A percentile compares a stretch with the other conserved stretches of the same genome.
Conservation (phyloP, 495 filamentous ascomycete genomes). For the Penicillium ochrochloron region DNA sequence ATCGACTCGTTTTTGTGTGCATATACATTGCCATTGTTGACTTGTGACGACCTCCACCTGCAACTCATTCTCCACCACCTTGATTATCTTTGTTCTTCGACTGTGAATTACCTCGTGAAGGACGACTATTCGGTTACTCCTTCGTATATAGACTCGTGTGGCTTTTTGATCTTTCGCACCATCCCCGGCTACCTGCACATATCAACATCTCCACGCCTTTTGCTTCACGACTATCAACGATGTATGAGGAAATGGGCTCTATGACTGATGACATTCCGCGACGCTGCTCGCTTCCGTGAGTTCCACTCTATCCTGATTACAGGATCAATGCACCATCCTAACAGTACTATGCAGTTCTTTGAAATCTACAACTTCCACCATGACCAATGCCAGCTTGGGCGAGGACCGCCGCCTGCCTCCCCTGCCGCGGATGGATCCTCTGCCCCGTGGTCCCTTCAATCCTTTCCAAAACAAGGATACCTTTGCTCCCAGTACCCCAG, state of each 20-base stretch:
- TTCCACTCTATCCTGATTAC: not conserved
- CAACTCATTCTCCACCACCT: not conserved
- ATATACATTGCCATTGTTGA: slow-evolving; percentile 29
- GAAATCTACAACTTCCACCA: slow-evolving; percentile 24
- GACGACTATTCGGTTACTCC: slow-evolving; percentile 1
- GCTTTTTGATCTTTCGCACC: slow-evolving; percentile 15
- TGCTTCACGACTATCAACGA: slow-evolving; percentile 25
- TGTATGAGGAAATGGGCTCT: slow-evolving; percentile 42
- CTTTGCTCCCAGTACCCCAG: slow-evolving; percentile 43
- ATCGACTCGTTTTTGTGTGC: slow-evolving; percentile 24
- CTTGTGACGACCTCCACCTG: slow-evolving; percentile 9
- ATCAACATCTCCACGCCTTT: slow-evolving; percentile 18
- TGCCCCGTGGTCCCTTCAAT: slow-evolving; percentile 50
- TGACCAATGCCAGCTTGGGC: slow-evolving; percentile 30
- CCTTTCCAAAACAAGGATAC: slow-evolving; percentile 40
- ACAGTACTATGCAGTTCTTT: slow-evolving; percentile 18
- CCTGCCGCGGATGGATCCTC: slow-evolving; percentile 46
- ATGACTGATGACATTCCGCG: slow-evolving; percentile 40
- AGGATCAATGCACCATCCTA: not conserved
- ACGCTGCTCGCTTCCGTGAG: slow-evolving; percentile 52
- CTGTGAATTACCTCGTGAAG: slow-evolving; percentile 18
- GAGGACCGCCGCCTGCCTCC: slow-evolving; percentile 50
- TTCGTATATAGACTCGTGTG: slow-evolving; percentile 28
- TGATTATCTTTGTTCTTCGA: slow-evolving; percentile 7
- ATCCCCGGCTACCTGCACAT: slow-evolving; percentile 24